Evolutionary conservation across 2,329 filamentous ascomycete species (phyloP).

Genomic region (Balansia obtecta): DNA sequence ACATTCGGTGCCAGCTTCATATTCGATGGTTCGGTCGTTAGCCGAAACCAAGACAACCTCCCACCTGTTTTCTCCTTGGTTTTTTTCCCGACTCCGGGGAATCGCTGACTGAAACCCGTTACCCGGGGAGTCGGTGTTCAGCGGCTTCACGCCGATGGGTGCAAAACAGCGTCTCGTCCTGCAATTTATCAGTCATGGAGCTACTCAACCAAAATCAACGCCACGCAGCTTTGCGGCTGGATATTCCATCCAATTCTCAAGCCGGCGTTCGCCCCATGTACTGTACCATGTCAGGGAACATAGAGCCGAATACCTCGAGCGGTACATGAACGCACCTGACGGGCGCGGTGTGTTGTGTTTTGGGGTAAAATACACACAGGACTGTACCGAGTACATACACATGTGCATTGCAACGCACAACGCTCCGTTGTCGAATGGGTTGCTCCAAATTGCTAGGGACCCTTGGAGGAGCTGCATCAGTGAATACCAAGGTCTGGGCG

Average conservation of each 20-base stretch:
- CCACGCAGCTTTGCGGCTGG: too few species aligned
- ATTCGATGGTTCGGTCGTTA: neutral
- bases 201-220: too few species aligned
- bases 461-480: neutral
- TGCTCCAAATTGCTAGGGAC: neutral
- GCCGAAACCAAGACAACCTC: neutral
- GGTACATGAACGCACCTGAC: neutral
- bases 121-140: slow-evolving; percentile 2
- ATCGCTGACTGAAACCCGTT: neutral
- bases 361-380: neutral
- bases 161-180: neutral
- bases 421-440: neutral
- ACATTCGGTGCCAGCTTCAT: neutral
- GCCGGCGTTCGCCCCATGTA: too few species aligned
- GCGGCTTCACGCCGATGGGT: neutral
- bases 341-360: neutral
- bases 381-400: neutral
- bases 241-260: too few species aligned
- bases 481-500: too few species aligned
- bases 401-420: neutral
- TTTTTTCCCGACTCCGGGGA: slow-evolving; percentile 1
- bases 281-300: neutral
- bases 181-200: neutral
- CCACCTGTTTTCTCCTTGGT: neutral
- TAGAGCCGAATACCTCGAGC: slow-evolving; percentile 1